These are phyloP conservation scores for Tritrichomonas foetus DNA, from an alignment of 208 protist genomes.

Conservation along the genomic window DNA sequence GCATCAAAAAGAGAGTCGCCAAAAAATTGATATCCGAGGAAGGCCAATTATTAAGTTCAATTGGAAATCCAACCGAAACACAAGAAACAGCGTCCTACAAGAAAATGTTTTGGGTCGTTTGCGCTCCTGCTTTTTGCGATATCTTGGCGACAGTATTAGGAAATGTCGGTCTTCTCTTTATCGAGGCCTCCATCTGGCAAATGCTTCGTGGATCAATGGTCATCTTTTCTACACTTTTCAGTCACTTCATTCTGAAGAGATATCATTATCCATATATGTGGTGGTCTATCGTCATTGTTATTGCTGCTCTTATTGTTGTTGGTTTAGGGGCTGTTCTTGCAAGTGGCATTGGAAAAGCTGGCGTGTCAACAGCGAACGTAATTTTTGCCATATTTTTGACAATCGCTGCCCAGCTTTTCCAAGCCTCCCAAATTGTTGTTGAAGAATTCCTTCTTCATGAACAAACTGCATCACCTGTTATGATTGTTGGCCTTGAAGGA, in stretches of 20 bases:
- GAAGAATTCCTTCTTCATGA: not conserved
- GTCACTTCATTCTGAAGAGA: not conserved
- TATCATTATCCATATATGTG: not conserved
- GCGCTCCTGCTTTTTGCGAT: not conserved
- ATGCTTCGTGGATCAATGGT: conserved; percentile 26
- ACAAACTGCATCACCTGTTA: not conserved
- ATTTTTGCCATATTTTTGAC: not conserved
- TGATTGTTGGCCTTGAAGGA: not conserved
- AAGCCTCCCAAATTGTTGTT: not conserved
- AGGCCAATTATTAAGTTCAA: no score
- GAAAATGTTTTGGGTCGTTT: not conserved
- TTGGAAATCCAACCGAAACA: no score
- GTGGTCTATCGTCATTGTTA: not conserved
- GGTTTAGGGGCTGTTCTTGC: not conserved
- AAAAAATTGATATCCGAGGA: not conserved
- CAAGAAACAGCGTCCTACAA: no score
- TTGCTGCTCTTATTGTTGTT: not conserved
- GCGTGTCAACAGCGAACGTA: not conserved
- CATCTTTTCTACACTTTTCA: not conserved
- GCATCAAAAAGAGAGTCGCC: not conserved
- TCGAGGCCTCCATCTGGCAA: not conserved
- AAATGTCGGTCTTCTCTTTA: not conserved
- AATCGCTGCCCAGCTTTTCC: not conserved
- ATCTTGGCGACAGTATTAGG: not conserved
- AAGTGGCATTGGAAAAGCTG: not conserved